Percentiles rank a stretch among this genome's conserved stretches.
Conservation (phyloP, 257 asterid species). For the Coffea eugenioides region DNA sequence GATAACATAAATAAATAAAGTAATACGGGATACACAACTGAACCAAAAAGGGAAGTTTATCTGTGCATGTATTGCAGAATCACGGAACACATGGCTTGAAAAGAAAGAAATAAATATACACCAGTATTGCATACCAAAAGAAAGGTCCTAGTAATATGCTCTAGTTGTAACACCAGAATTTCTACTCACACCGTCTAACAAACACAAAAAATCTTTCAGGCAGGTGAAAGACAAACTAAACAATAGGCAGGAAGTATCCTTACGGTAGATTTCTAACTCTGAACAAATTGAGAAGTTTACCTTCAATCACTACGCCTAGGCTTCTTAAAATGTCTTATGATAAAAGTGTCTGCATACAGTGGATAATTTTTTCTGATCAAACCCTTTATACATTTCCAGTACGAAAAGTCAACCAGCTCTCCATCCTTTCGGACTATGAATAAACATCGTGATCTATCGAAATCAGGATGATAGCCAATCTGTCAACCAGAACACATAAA, state of each 20-base stretch:
- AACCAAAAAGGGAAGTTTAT: not conserved
- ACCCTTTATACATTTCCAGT: constrained; percentile 98
- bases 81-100: not conserved
- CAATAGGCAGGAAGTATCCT: constrained; percentile 16
- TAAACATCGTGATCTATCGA: constrained; percentile 73
- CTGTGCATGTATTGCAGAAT: not conserved
- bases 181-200: constrained; percentile 10
- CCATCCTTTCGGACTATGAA: constrained; percentile 93
- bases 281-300: constrained; percentile 17
- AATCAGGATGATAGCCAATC: constrained; percentile 93
- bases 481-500: constrained; percentile 37
- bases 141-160: constrained; percentile 3
- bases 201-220: not conserved
- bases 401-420: constrained; percentile 84
- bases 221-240: constrained; percentile 11
- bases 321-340: constrained; percentile 76
- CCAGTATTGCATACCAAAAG: constrained; percentile 5
- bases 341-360: constrained; percentile 84
- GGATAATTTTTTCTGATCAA: constrained; percentile 86
- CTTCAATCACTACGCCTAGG: constrained; percentile 54
- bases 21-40: not conserved
- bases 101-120: constrained; percentile 9
- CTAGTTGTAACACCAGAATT: not conserved
- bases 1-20: not conserved
- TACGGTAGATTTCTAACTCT: constrained; percentile 11